Percentiles rank a stretch among this genome's conserved stretches.
Evolutionary conservation across 768 basidiomycete species (phyloP).

Genomic region (Termitomyces eurrhizus): DNA sequence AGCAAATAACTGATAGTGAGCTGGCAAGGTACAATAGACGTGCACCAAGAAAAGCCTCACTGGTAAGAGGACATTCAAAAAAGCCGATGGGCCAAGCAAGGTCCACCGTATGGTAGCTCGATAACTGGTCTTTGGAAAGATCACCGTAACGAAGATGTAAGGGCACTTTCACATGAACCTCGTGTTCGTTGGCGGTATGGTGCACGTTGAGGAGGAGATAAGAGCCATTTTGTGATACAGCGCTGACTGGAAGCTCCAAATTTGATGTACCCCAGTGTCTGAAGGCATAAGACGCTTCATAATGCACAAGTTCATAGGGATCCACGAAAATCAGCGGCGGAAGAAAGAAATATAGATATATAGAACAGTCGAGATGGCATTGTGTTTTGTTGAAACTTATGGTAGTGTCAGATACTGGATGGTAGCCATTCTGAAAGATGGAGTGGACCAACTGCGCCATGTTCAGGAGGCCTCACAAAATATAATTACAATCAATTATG

Average conservation of each 20-base stretch:
- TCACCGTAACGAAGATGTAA: constrained; percentile 44
- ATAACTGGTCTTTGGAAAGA: constrained; percentile 16
- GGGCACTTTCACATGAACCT: constrained; percentile 34
- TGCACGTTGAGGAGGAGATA: constrained; percentile 23
- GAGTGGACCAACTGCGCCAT: constrained; percentile 26
- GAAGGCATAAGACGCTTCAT: constrained; percentile 34
- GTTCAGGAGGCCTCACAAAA: background rate
- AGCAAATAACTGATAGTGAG: background rate
- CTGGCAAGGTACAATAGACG: background rate
- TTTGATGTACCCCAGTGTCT: constrained; percentile 39
- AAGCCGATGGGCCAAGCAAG: constrained; percentile 37
- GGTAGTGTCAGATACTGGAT: constrained; percentile 30
- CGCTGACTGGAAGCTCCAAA: constrained; percentile 42
- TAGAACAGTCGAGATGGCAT: constrained; percentile 25
- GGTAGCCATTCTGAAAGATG: constrained; percentile 32
- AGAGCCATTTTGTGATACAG: constrained; percentile 24
- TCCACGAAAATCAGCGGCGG: constrained; percentile 45
- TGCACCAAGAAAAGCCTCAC: constrained; percentile 17
- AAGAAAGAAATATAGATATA: constrained; percentile 35
- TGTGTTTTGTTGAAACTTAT: constrained; percentile 18
- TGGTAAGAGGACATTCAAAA: constrained; percentile 29
- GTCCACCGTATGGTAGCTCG: constrained; percentile 23
- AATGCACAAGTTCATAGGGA: constrained; percentile 41
- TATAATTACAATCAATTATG: background rate
- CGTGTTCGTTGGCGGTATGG: constrained; percentile 5